These are phyloP conservation scores for Dalbergia cochinchinensis DNA, from an alignment of 306 rosid genomes.

Conservation along the genomic window DNA sequence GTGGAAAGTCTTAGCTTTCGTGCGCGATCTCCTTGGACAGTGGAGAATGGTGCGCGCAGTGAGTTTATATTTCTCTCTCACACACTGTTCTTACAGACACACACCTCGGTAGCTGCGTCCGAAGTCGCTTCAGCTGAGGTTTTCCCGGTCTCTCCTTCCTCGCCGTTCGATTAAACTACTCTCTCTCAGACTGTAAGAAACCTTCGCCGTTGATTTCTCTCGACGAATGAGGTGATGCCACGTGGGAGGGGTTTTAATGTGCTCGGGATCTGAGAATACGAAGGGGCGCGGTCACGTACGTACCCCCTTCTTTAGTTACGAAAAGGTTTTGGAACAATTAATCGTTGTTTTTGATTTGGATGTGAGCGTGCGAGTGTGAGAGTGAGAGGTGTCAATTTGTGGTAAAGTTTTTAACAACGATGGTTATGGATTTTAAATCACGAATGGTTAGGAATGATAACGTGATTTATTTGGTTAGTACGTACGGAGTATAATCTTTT, in stretches of 20 bases:
- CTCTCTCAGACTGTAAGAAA: rapidly evolving
- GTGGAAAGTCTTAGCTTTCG: constrained; percentile 24
- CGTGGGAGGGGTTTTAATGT: neutral
- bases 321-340: constrained; percentile 50
- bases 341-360: constrained; percentile 57
- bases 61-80: constrained; percentile 47
- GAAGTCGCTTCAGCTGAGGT: constrained; percentile 67
- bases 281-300: constrained; percentile 23
- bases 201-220: neutral
- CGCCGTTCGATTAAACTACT: constrained; percentile 47
- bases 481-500: too few relatives aligned
- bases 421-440: constrained; percentile 45
- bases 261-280: constrained; percentile 44
- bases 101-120: constrained; percentile 62
- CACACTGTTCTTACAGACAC: constrained; percentile 55
- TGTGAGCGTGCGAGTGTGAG: neutral
- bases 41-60: constrained; percentile 70
- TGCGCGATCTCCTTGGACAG: constrained; percentile 65
- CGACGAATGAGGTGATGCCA: neutral
- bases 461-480: too few relatives aligned
- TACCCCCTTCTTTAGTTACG: constrained; percentile 7
- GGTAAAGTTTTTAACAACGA: constrained; percentile 46
- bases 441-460: neutral
- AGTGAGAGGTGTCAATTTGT: constrained; percentile 45
- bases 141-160: constrained; percentile 49